Percentiles rank a stretch among this genome's conserved stretches.
Evolutionary conservation across 139 green algal genomes (phyloP).

Genomic region (Tetratostichococcus sp.): DNA sequence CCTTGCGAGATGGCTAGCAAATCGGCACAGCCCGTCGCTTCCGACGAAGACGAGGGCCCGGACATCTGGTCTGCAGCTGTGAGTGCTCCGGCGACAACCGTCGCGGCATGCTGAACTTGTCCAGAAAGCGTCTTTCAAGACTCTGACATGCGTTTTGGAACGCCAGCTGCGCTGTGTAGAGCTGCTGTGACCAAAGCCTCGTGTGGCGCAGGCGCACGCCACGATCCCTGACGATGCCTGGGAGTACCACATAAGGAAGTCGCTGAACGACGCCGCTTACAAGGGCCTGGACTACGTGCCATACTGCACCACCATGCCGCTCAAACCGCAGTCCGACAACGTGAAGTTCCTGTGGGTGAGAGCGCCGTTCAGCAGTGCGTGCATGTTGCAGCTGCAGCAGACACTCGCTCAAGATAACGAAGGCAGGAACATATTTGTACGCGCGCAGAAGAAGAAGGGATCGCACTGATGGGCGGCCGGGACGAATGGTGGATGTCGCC

Average conservation of each 20-base stretch:
- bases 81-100: background rate
- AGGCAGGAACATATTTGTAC: too few species aligned
- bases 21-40: too few species aligned
- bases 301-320: slow-evolving; percentile 69
- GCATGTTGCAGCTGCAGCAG: too few species aligned
- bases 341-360: slow-evolving; percentile 60
- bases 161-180: background rate
- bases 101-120: too few species aligned
- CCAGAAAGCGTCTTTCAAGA: too few species aligned
- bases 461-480: background rate
- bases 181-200: background rate
- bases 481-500: too few species aligned
- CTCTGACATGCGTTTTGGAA: too few species aligned
- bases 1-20: background rate
- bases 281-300: slow-evolving; percentile 58
- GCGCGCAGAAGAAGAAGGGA: slow-evolving; percentile 27
- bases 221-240: slow-evolving; percentile 57
- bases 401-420: too few species aligned
- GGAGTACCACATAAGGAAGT: slow-evolving; percentile 69
- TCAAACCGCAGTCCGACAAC: slow-evolving; percentile 40
- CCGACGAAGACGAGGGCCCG: background rate
- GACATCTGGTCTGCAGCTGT: slow-evolving; percentile 46
- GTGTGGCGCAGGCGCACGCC: slow-evolving; percentile 28
- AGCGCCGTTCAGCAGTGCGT: background rate
- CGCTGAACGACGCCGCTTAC: slow-evolving; percentile 67